These are phyloP conservation scores for Kockovaella imperatae DNA, from an alignment of 768 basidiomycete genomes.

Conservation along the genomic window DNA sequence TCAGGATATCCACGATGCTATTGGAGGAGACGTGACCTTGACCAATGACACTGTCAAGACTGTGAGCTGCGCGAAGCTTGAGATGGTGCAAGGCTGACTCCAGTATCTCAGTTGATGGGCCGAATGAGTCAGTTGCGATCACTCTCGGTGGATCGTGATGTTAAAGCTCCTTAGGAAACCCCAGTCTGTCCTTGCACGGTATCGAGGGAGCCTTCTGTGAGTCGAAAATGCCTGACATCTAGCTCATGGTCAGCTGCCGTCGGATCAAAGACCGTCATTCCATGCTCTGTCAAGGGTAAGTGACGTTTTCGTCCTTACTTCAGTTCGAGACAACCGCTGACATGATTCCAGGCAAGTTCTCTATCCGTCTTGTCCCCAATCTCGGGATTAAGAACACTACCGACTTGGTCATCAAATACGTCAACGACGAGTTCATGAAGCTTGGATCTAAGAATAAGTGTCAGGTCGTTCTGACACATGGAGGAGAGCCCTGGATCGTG, in stretches of 20 bases:
- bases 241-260: conserved; percentile 25
- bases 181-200: conserved; percentile 84
- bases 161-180: conserved; percentile 44
- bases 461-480: conserved; percentile 61
- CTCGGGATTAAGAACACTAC: conserved; percentile 70
- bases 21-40: conserved; percentile 67
- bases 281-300: conserved; percentile 57
- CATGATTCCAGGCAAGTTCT: conserved; percentile 71
- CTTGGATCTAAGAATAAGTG: conserved; percentile 77
- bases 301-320: background rate
- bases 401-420: conserved; percentile 61
- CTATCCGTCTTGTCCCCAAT: conserved; percentile 83
- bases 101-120: conserved; percentile 81
- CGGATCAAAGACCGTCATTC: conserved; percentile 70
- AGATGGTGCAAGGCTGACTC: too few species aligned
- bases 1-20: conserved; percentile 64
- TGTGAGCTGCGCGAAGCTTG: conserved; percentile 23
- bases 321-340: background rate
- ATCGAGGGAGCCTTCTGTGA: conserved; percentile 85
- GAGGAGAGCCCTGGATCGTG: conserved; percentile 82
- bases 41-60: conserved; percentile 62
- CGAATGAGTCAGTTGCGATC: conserved; percentile 61
- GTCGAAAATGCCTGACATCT: conserved; percentile 11
- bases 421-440: conserved; percentile 73
- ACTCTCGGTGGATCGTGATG: background rate